Percentiles rank a stretch among this genome's conserved stretches.
These are phyloP conservation scores for Malus sylvestris DNA, from an alignment of 306 rosid genomes.

Conservation along the genomic window DNA sequence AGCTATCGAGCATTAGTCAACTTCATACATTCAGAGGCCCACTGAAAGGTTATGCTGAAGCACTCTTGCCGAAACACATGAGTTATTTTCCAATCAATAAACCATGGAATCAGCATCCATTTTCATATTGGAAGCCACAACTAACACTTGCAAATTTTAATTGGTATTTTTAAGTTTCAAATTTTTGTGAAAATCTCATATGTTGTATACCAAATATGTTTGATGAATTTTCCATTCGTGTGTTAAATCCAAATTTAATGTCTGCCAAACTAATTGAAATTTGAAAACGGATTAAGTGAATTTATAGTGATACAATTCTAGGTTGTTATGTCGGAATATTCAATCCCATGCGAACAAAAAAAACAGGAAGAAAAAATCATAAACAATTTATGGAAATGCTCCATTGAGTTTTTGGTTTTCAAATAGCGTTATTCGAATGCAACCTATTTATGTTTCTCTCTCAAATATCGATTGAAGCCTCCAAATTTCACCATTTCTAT, in stretches of 20 bases:
- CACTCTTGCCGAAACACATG: too few species aligned
- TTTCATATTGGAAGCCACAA: background rate
- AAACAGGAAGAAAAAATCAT: background rate
- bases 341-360: background rate
- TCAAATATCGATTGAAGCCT: background rate
- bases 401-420: background rate
- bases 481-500: background rate
- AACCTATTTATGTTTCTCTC: background rate
- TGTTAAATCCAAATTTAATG: background rate
- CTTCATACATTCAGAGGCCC: accelerated
- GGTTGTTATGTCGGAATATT: background rate
- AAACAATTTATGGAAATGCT: background rate
- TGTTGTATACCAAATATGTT: background rate
- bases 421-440: background rate
- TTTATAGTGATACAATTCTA: background rate
- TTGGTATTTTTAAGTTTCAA: background rate
- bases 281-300: background rate
- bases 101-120: background rate
- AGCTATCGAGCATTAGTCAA: accelerated
- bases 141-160: background rate
- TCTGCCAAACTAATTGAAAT: background rate
- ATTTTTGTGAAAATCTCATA: background rate
- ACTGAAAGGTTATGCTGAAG: accelerated
- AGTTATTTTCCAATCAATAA: too few species aligned
- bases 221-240: background rate